phyloP scores from a whole-genome alignment of 225 moss, liverwort and hornwort genomes.

The Physcomitrium patens region DNA sequence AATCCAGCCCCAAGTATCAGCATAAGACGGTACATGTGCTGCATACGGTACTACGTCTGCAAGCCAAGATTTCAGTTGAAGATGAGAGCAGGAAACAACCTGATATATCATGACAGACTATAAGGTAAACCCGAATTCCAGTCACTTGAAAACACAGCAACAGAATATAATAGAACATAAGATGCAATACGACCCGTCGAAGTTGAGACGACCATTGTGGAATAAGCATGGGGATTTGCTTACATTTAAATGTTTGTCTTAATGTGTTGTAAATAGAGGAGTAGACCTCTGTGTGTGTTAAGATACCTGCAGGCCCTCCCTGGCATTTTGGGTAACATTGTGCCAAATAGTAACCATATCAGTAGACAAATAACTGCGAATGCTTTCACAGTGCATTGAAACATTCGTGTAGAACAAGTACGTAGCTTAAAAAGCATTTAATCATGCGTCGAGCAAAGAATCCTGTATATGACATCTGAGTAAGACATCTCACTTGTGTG shows the following conservation, averaged over 20 bases:
- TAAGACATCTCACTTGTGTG: constrained; percentile 63
- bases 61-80: not conserved
- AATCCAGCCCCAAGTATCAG: constrained; percentile 98
- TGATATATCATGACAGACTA: not conserved
- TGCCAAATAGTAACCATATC: not conserved
- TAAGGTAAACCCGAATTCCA: not conserved
- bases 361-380: no score
- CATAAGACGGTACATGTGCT: constrained; percentile 96
- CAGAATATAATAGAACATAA: no score
- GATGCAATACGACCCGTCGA: not conserved
- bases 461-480: not conserved
- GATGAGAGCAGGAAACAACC: not conserved
- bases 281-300: constrained; percentile 76
- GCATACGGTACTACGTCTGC: constrained; percentile 93
- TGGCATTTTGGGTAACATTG: constrained; percentile 31
- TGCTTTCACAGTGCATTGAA: no score
- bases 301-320: constrained; percentile 95
- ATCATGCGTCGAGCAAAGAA: no score
- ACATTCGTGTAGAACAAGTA: no score
- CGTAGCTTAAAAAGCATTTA: no score
- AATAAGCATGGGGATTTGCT: constrained; percentile 3
- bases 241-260: constrained; percentile 83
- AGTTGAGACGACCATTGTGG: not conserved
- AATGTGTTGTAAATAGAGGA: constrained; percentile 93
- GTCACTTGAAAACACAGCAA: not conserved